phyloP scores from a whole-genome alignment of 768 basidiomycete genomes.

The Naematelia aurantialba region DNA sequence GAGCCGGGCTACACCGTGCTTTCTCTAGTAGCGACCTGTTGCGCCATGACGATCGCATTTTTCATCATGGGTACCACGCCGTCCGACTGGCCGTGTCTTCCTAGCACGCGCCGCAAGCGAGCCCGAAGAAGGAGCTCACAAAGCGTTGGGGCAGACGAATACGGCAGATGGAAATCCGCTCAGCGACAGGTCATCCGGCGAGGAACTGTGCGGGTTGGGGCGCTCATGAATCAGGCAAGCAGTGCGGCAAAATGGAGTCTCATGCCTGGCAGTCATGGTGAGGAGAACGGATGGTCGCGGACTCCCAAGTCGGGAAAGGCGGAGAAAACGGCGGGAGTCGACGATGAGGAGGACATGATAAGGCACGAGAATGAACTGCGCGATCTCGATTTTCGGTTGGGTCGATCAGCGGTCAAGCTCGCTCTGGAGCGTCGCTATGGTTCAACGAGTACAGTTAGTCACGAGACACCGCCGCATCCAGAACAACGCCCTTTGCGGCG shows the following conservation, averaged over 20 bases:
- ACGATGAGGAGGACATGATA: slow-evolving; percentile 17
- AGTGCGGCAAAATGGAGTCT: slow-evolving; percentile 36
- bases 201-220: slow-evolving; percentile 23
- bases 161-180: slow-evolving; percentile 34
- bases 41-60: slow-evolving; percentile 49
- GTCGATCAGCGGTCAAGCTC: slow-evolving; percentile 22
- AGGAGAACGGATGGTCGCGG: slow-evolving; percentile 1
- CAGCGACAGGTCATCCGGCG: slow-evolving; percentile 22
- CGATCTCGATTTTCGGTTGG: slow-evolving; percentile 39
- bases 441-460: background rate
- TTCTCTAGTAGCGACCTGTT: slow-evolving; percentile 43
- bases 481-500: background rate
- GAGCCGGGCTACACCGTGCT: slow-evolving; percentile 48
- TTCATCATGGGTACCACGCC: slow-evolving; percentile 50
- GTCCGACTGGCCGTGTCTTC: slow-evolving; percentile 29
- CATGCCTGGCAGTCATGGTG: slow-evolving; percentile 12
- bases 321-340: background rate
- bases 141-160: slow-evolving; percentile 28
- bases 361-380: slow-evolving; percentile 25
- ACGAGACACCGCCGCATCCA: background rate
- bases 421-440: slow-evolving; percentile 25
- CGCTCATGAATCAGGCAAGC: slow-evolving; percentile 23
- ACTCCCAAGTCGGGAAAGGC: background rate
- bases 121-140: background rate
- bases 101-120: slow-evolving; percentile 5